Evolutionary conservation across 208 protist genomes (phyloP).

Genomic region (Tritrichomonas musculus): DNA sequence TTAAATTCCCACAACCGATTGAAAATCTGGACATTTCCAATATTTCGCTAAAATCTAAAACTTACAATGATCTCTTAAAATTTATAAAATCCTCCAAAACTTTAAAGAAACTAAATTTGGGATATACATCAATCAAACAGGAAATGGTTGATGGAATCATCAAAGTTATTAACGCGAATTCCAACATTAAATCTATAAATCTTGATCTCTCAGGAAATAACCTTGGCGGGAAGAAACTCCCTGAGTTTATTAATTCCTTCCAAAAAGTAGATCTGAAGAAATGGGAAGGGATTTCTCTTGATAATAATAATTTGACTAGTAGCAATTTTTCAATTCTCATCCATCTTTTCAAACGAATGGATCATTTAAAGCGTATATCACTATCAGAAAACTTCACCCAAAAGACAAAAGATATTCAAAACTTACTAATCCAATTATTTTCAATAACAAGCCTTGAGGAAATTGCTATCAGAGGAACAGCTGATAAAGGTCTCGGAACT

Average conservation of each 20-base stretch:
- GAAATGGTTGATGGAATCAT: too few species aligned
- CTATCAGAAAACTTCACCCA: not conserved
- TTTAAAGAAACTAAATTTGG: not conserved
- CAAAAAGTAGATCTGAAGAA: too few species aligned
- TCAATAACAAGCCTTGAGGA: not conserved
- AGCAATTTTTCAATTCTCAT: too few species aligned
- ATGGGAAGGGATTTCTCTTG: too few species aligned
- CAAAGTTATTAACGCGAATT: too few species aligned
- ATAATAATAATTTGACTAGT: too few species aligned
- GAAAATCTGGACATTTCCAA: not conserved
- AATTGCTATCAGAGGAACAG: not conserved
- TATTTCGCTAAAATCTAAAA: not conserved
- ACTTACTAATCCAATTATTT: not conserved
- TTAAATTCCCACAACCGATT: not conserved
- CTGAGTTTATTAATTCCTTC: too few species aligned
- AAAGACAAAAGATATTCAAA: not conserved
- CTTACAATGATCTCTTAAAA: not conserved
- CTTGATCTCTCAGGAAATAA: too few species aligned
- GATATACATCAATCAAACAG: not conserved
- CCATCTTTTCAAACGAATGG: too few species aligned
- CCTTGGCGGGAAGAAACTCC: too few species aligned
- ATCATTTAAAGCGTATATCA: not conserved
- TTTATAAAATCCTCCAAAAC: not conserved
- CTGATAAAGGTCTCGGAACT: not conserved
- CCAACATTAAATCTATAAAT: too few species aligned